Evolutionary conservation across 2,329 filamentous ascomycete genomes (phyloP).

Genomic region (Ascochyta clinopodiicola): DNA sequence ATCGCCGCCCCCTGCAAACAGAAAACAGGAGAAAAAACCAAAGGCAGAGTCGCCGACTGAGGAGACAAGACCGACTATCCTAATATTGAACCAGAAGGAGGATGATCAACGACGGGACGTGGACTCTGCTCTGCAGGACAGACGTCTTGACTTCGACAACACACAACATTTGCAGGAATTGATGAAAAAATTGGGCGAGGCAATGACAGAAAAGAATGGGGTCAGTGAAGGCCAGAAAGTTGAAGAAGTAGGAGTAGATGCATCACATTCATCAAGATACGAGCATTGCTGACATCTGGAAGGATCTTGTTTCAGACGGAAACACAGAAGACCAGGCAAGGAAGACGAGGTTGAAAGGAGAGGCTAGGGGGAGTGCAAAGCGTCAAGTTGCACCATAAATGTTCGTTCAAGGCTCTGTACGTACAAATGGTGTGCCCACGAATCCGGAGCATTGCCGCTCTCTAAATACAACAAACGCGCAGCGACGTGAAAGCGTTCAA

Average conservation of each 20-base stretch:
- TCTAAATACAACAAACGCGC: not conserved
- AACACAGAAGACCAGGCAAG: not conserved
- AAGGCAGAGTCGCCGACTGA: not conserved
- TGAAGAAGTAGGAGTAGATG: not conserved
- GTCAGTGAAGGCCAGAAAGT: not conserved
- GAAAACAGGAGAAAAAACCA: not conserved
- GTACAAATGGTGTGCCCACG: no score
- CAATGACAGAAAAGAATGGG: not conserved
- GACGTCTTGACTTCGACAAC: slow-evolving; percentile 1
- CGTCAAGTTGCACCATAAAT: not conserved
- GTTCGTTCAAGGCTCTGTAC: not conserved
- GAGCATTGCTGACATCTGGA: not conserved
- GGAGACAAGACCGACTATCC: not conserved
- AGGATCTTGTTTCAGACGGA: not conserved
- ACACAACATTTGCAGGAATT: not conserved
- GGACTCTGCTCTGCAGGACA: not conserved
- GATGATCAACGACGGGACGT: slow-evolving; percentile 1
- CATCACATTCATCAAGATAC: not conserved
- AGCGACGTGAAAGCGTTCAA: not conserved
- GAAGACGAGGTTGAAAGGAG: slow-evolving; percentile 8
- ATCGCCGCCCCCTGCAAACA: slow-evolving; percentile 2
- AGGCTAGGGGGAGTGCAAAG: slow-evolving; percentile 7
- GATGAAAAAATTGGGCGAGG: not conserved
- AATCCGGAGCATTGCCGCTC: not conserved
- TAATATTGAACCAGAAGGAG: not conserved